Percentiles rank a stretch among this genome's conserved stretches.
Conservation (phyloP, 352 stramenopile genomes). For the Phytopythium chamaehyphon region DNA sequence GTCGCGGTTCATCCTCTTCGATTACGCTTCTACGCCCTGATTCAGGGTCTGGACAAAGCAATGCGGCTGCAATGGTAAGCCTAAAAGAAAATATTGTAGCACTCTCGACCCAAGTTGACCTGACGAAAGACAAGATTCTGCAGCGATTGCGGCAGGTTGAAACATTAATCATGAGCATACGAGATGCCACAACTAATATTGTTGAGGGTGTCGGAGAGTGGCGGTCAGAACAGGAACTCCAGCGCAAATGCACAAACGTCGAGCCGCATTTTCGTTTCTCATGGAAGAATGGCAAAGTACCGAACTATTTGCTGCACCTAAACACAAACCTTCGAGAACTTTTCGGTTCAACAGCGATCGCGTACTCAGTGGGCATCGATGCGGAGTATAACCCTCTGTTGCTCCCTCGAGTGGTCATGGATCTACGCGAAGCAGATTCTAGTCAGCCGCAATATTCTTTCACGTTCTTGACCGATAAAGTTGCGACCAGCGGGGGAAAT, state of each 20-base stretch:
- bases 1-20: slow-evolving; percentile 1
- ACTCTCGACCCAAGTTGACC: slow-evolving; percentile 9
- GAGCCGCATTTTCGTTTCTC: slow-evolving; percentile 39
- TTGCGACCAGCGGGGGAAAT: neutral
- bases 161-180: slow-evolving; percentile 20
- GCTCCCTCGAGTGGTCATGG: slow-evolving; percentile 22
- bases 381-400: slow-evolving; percentile 41
- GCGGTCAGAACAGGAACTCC: slow-evolving; percentile 24
- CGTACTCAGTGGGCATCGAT: slow-evolving; percentile 27
- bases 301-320: slow-evolving; percentile 52
- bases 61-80: neutral
- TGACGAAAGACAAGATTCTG: slow-evolving; percentile 18
- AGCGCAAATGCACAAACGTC: slow-evolving; percentile 29
- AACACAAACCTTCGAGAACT: slow-evolving; percentile 32
- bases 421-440: slow-evolving; percentile 5
- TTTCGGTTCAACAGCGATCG: slow-evolving; percentile 32
- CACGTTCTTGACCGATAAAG: slow-evolving; percentile 53
- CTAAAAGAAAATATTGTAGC: slow-evolving; percentile 1
- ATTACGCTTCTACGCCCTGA: neutral
- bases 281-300: slow-evolving; percentile 28
- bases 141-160: slow-evolving; percentile 27
- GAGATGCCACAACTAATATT: slow-evolving; percentile 26
- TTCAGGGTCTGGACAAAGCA: neutral
- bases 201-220: slow-evolving; percentile 46
- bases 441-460: slow-evolving; percentile 11